Evolutionary conservation across 306 rosid species (phyloP).

Genomic region (Pueraria montana): DNA sequence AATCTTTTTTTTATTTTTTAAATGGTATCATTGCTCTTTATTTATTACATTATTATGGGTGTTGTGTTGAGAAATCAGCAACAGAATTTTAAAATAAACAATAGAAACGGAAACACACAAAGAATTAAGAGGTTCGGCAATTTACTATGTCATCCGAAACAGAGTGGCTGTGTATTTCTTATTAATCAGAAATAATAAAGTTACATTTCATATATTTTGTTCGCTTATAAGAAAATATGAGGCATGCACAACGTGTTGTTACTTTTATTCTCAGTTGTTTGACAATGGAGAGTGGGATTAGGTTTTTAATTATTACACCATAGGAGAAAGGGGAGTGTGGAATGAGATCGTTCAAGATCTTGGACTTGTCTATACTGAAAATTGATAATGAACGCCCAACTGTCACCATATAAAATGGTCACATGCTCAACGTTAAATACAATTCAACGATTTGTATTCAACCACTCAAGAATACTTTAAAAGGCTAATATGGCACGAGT

Average conservation of each 20-base stretch:
- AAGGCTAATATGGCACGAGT: not conserved
- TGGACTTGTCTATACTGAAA: not conserved
- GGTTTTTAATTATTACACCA: not conserved
- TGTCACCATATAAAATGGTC: not conserved
- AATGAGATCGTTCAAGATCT: not conserved
- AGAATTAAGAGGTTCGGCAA: too few species aligned
- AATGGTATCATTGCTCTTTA: conserved; percentile 4
- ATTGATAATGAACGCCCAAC: not conserved
- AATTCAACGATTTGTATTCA: not conserved
- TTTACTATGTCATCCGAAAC: too few species aligned
- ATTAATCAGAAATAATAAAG: too few species aligned
- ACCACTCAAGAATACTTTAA: not conserved
- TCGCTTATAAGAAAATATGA: too few species aligned
- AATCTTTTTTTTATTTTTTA: not conserved
- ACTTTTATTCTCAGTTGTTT: not conserved
- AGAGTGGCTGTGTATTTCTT: too few species aligned
- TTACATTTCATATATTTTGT: too few species aligned
- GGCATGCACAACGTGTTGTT: not conserved
- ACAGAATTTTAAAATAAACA: too few species aligned
- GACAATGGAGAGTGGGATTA: not conserved
- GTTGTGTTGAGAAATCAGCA: too few species aligned
- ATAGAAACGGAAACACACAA: too few species aligned
- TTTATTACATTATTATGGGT: not conserved
- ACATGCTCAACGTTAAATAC: not conserved
- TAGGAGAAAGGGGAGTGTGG: conserved; percentile 1